Percentiles rank a stretch among this genome's conserved stretches.
These are phyloP conservation scores for Cyclotella distinguenda DNA, from an alignment of 108 stramenopile species.

Conservation along the genomic window DNA sequence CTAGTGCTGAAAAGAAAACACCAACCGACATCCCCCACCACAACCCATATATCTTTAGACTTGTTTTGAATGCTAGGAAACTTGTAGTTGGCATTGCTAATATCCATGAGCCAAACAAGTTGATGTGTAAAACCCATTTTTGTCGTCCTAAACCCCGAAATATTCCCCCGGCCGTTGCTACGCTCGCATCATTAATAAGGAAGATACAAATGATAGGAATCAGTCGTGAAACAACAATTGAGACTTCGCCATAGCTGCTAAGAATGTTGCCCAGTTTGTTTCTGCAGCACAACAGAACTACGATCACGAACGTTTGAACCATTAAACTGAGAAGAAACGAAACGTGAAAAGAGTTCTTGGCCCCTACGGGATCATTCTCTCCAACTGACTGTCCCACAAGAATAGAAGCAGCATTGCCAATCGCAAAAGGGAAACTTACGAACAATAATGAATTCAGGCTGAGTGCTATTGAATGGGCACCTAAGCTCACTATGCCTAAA, in stretches of 20 bases:
- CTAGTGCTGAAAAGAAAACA: neutral
- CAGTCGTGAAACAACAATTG: conserved; percentile 19
- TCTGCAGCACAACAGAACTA: conserved; percentile 24
- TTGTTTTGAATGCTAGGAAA: conserved; percentile 27
- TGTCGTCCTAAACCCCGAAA: conserved; percentile 44
- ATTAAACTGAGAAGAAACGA: conserved; percentile 17
- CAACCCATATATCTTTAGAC: conserved; percentile 2
- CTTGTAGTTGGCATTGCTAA: conserved; percentile 31
- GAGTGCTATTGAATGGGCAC: conserved; percentile 41
- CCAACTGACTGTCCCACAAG: conserved; percentile 47
- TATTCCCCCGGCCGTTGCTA: conserved; percentile 38
- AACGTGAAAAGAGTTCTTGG: conserved; percentile 23
- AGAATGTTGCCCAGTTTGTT: conserved; percentile 23
- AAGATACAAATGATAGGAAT: conserved; percentile 44
- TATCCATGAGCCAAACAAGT: conserved; percentile 41
- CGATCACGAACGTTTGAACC: conserved; percentile 7
- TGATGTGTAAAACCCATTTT: conserved; percentile 22
- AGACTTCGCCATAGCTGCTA: conserved; percentile 40
- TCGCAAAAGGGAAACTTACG: conserved; percentile 43
- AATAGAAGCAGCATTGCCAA: conserved; percentile 49
- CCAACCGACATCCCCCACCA: conserved; percentile 22
- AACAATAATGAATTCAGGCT: conserved; percentile 34
- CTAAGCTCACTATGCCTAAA: conserved; percentile 29
- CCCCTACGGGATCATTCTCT: conserved; percentile 19
- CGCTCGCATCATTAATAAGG: conserved; percentile 38